phyloP scores from a whole-genome alignment of 169 alveolate species.

The Besnoitia besnoiti region DNA sequence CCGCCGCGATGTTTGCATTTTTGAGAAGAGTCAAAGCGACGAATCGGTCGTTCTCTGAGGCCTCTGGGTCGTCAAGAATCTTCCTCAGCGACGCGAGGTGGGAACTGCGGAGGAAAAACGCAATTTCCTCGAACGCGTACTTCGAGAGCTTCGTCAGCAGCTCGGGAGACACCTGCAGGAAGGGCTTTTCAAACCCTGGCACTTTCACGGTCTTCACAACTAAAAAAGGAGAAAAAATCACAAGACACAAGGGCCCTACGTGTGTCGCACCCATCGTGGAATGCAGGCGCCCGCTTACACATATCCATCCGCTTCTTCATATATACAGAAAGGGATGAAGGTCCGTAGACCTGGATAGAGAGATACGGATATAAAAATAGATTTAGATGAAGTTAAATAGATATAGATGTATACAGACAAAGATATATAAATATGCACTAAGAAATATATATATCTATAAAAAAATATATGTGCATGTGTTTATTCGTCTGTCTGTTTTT shows the following conservation, averaged over 20 bases:
- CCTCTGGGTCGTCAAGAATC: constrained; percentile 75
- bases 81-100: constrained; percentile 73
- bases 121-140: constrained; percentile 77
- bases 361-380: too few species aligned
- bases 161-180: constrained; percentile 73
- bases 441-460: neutral
- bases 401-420: too few species aligned
- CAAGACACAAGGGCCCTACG: too few species aligned
- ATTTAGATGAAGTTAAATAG: too few species aligned
- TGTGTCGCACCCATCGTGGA: too few species aligned
- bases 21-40: constrained; percentile 84
- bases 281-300: too few species aligned
- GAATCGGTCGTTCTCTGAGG: constrained; percentile 81
- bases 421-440: neutral
- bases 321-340: too few species aligned
- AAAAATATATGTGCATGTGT: neutral
- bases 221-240: neutral
- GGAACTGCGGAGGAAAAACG: constrained; percentile 77
- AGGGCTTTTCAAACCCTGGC: neutral
- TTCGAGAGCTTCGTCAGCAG: constrained; percentile 74
- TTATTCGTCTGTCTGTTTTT: neutral
- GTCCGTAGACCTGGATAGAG: too few species aligned
- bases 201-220: neutral
- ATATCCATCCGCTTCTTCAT: too few species aligned
- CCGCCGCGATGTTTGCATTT: constrained; percentile 83